Evolutionary conservation across 2,329 filamentous ascomycete species (phyloP).

Genomic region (Calonectria fujianensis): DNA sequence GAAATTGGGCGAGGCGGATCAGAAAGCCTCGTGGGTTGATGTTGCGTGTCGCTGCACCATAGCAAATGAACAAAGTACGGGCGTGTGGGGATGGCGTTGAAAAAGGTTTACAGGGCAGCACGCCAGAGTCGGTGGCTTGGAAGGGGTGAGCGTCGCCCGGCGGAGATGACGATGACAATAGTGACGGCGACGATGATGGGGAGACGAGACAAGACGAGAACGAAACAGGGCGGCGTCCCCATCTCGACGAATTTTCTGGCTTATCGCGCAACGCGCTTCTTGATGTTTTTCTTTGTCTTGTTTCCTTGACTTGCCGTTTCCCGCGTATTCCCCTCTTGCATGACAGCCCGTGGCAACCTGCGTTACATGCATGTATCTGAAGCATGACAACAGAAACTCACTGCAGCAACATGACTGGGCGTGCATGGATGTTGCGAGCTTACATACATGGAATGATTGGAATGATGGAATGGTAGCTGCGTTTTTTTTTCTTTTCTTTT

Average conservation of each 20-base stretch:
- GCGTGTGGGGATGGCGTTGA: slow-evolving; percentile 10
- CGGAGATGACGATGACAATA: not conserved
- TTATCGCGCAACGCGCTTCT: slow-evolving; percentile 7
- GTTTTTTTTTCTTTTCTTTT: not conserved
- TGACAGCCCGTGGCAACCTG: slow-evolving; percentile 20
- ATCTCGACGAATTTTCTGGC: not conserved
- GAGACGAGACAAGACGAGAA: not conserved
- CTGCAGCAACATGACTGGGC: slow-evolving; percentile 25
- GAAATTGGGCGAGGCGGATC: slow-evolving; percentile 12
- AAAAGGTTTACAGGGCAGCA: slow-evolving; percentile 21
- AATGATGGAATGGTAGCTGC: not conserved
- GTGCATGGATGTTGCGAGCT: slow-evolving; percentile 8
- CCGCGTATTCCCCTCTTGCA: slow-evolving; percentile 12
- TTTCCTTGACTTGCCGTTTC: not conserved
- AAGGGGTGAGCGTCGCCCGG: slow-evolving; percentile 1
- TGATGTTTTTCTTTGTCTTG: not conserved
- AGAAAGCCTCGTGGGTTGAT: slow-evolving; percentile 15
- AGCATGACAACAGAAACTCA: slow-evolving; percentile 28
- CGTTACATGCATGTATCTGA: slow-evolving; percentile 26
- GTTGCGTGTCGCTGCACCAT: not conserved
- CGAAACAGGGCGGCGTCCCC: not conserved
- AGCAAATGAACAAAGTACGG: not conserved
- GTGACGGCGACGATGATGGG: not conserved
- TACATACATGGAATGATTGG: not conserved
- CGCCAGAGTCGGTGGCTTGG: slow-evolving; percentile 17